These are phyloP conservation scores for Skeletonema menzelii DNA, from an alignment of 108 stramenopile species.

Conservation along the genomic window DNA sequence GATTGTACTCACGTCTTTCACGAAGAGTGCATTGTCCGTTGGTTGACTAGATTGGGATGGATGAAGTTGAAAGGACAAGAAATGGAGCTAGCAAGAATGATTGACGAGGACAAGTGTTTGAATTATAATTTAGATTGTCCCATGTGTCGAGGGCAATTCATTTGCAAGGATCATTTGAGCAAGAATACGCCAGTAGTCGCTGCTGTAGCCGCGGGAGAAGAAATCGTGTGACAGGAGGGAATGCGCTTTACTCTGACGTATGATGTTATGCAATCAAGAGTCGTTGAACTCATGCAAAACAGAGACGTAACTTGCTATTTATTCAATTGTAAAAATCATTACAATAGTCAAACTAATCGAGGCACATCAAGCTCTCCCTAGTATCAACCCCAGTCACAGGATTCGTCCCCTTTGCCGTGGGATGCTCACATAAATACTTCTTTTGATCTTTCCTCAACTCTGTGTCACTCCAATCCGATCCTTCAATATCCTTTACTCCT, in stretches of 20 bases:
- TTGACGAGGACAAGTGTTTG: conserved; percentile 34
- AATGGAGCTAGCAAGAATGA: conserved; percentile 18
- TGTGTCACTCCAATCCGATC: conserved; percentile 79
- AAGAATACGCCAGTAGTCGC: background rate
- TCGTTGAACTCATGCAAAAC: background rate
- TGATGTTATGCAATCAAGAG: background rate
- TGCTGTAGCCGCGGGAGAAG: background rate
- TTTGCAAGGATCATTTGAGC: conserved; percentile 5
- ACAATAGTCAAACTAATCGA: conserved; percentile 15
- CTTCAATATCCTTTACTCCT: conserved; percentile 79
- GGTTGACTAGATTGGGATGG: conserved; percentile 47
- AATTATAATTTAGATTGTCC: conserved; percentile 61
- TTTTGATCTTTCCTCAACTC: conserved; percentile 89
- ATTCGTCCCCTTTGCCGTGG: conserved; percentile 92
- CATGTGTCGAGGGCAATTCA: conserved; percentile 65
- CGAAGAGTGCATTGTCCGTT: conserved; percentile 43
- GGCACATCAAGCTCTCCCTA: conserved; percentile 88
- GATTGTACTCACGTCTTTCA: conserved; percentile 53
- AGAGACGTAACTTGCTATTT: background rate
- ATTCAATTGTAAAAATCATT: background rate
- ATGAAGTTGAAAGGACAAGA: conserved; percentile 35
- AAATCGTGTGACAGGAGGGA: background rate
- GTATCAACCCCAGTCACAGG: conserved; percentile 92
- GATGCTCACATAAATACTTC: conserved; percentile 89
- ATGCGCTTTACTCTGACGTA: background rate